These are phyloP conservation scores for Polyporus arcularius DNA, from an alignment of 768 basidiomycete species.

Conservation along the genomic window DNA sequence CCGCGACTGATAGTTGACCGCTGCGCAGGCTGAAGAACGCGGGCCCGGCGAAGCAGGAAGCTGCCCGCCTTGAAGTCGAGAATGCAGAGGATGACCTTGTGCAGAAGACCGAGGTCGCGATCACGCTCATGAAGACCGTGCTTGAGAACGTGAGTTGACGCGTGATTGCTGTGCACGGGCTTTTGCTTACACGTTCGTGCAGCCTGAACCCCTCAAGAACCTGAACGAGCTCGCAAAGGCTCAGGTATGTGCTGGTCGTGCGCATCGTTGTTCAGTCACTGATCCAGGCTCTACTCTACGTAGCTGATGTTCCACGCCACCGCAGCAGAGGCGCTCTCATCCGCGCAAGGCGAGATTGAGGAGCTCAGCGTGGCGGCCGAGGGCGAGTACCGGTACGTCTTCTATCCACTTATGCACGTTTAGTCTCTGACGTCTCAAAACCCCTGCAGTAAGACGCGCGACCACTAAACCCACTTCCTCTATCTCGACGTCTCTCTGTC, in stretches of 20 bases:
- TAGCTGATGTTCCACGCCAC: slow-evolving; percentile 72
- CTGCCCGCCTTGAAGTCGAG: slow-evolving; percentile 88
- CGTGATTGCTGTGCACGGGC: too few species aligned
- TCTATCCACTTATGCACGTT: background rate
- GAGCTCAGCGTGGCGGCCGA: slow-evolving; percentile 92
- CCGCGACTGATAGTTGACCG: background rate
- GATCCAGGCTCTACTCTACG: background rate
- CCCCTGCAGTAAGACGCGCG: slow-evolving; percentile 76
- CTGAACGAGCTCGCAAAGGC: slow-evolving; percentile 91
- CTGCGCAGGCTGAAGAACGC: slow-evolving; percentile 74
- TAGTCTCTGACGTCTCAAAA: slow-evolving; percentile 6
- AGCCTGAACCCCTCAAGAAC: slow-evolving; percentile 97
- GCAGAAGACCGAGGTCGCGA: slow-evolving; percentile 96
- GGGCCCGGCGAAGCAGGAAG: slow-evolving; percentile 78
- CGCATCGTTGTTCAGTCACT: too few species aligned
- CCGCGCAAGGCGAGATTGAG: slow-evolving; percentile 88
- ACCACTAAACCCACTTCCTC: slow-evolving; percentile 53
- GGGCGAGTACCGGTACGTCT: slow-evolving; percentile 82
- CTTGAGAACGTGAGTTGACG: slow-evolving; percentile 81
- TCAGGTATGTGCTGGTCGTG: slow-evolving; percentile 48
- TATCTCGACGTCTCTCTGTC: too few species aligned
- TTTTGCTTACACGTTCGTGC: background rate
- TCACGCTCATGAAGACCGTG: slow-evolving; percentile 97
- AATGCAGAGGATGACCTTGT: slow-evolving; percentile 96
- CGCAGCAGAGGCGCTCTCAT: slow-evolving; percentile 79